Conservation (phyloP, 805 yeast genomes). For the Alloascoidea hylecoeti region DNA sequence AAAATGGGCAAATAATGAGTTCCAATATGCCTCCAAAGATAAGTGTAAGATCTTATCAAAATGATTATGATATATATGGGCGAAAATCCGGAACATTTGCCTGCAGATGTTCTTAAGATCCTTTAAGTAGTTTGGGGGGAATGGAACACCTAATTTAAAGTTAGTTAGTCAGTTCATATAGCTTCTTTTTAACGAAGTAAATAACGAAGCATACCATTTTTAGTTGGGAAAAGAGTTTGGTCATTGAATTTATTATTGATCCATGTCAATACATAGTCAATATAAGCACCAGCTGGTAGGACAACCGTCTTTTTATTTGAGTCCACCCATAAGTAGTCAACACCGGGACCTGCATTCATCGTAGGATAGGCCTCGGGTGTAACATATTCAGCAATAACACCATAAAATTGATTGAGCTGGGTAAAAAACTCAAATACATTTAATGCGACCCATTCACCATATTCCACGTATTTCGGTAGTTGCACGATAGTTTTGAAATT, state of each 20-base stretch:
- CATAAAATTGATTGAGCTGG: constrained; percentile 77
- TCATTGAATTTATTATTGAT: constrained; percentile 79
- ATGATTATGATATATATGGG: constrained; percentile 89
- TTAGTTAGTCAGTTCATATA: neutral
- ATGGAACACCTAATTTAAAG: constrained; percentile 30
- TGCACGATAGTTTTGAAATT: constrained; percentile 93
- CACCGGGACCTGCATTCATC: constrained; percentile 91
- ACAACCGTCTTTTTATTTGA: constrained; percentile 66
- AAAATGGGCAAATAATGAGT: constrained; percentile 91
- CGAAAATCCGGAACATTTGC: constrained; percentile 92
- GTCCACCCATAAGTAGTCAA: constrained; percentile 87
- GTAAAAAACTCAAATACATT: constrained; percentile 84
- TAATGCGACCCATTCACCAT: constrained; percentile 91
- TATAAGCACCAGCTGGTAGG: constrained; percentile 85
- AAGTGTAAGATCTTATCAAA: constrained; percentile 88
- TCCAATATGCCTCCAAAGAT: constrained; percentile 94
- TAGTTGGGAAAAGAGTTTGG: constrained; percentile 83
- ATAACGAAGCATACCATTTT: constrained; percentile 43
- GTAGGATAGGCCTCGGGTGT: constrained; percentile 83
- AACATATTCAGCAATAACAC: constrained; percentile 80
- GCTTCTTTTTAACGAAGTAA: neutral
- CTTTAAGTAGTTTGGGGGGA: constrained; percentile 72
- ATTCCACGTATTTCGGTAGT: constrained; percentile 87
- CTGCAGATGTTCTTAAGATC: constrained; percentile 79
- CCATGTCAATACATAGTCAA: constrained; percentile 87